phyloP scores from a whole-genome alignment of 805 yeast species.

The Hanseniaspora meyeri region DNA sequence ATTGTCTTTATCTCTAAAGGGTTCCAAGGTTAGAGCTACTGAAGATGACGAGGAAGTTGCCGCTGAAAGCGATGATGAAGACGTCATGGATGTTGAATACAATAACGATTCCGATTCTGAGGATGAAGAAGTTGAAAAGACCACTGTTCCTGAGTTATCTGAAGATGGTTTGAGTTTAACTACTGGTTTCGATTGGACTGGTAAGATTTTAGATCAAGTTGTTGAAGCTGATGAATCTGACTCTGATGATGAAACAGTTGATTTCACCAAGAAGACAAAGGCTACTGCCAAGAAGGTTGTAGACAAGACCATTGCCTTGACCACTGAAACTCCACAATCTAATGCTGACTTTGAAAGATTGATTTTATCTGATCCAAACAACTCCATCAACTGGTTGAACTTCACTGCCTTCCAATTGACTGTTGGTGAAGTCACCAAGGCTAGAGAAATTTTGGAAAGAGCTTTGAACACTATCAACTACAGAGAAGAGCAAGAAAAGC shows the following conservation, averaged over 20 bases:
- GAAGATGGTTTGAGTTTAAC: slow-evolving; percentile 58
- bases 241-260: slow-evolving; percentile 35
- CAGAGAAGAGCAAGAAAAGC: slow-evolving; percentile 84
- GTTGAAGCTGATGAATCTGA: slow-evolving; percentile 42
- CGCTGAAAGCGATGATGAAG: slow-evolving; percentile 24
- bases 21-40: slow-evolving; percentile 56
- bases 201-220: slow-evolving; percentile 72
- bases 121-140: slow-evolving; percentile 24
- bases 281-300: slow-evolving; percentile 35
- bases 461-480: slow-evolving; percentile 82
- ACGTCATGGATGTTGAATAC: slow-evolving; percentile 23
- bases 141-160: slow-evolving; percentile 21
- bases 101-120: slow-evolving; percentile 26
- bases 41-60: slow-evolving; percentile 26
- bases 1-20: slow-evolving; percentile 84
- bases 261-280: slow-evolving; percentile 33
- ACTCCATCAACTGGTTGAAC: slow-evolving; percentile 92
- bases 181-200: slow-evolving; percentile 89
- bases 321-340: slow-evolving; percentile 81
- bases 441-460: slow-evolving; percentile 83
- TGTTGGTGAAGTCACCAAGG: slow-evolving; percentile 84
- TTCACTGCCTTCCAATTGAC: slow-evolving; percentile 97
- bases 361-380: slow-evolving; percentile 81
- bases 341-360: slow-evolving; percentile 84
- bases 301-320: slow-evolving; percentile 76